phyloP scores from a whole-genome alignment of 2,329 filamentous ascomycete genomes.

The Cytospora chrysosperma region DNA sequence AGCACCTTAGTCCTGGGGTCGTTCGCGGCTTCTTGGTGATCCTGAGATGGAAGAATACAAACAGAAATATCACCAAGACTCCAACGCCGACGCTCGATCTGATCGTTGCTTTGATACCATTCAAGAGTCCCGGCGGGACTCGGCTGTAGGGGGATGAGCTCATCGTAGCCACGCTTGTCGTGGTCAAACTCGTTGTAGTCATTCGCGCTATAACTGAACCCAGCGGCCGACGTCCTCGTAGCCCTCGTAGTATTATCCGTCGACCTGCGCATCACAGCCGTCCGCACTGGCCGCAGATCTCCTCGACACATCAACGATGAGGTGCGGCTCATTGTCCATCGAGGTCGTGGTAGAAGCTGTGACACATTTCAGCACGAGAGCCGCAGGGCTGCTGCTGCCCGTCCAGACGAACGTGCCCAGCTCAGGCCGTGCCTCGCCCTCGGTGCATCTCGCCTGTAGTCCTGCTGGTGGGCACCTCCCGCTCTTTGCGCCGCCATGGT shows the following conservation, averaged over 20 bases:
- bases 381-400: no score
- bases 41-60: not conserved
- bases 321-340: not conserved
- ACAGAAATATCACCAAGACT: not conserved
- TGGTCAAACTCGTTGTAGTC: no score
- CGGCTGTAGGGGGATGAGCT: not conserved
- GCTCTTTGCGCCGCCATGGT: conserved; percentile 27
- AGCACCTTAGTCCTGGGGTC: not conserved
- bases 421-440: conserved; percentile 56
- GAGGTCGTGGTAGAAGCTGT: not conserved
- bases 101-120: not conserved
- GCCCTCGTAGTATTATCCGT: no score
- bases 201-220: no score
- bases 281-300: no score
- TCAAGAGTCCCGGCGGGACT: not conserved
- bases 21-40: not conserved
- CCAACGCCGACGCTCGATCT: not conserved
- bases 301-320: not conserved
- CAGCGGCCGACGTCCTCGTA: no score
- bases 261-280: no score
- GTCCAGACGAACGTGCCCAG: conserved; percentile 40
- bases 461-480: conserved; percentile 33
- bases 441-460: conserved; percentile 54
- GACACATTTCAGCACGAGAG: no score
- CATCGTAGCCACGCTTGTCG: no score